These are phyloP conservation scores for Fusarium sp. DNA, from an alignment of 2,329 filamentous ascomycete species.

Conservation along the genomic window DNA sequence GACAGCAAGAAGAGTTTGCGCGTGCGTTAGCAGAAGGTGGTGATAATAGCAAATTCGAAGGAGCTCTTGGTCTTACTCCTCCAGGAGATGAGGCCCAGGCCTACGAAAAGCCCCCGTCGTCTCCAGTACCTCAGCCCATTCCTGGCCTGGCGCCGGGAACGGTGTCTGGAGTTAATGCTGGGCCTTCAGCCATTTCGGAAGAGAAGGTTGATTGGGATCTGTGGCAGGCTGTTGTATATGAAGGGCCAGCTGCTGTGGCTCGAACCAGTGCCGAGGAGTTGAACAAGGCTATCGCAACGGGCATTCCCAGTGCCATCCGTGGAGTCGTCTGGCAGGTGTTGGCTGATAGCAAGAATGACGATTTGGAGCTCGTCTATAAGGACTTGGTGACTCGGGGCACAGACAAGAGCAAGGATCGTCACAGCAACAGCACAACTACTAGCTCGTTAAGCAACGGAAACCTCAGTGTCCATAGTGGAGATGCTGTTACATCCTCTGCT, in stretches of 20 bases:
- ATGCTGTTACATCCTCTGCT: slow-evolving; percentile 77
- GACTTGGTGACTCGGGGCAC: slow-evolving; percentile 83
- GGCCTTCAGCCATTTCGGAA: slow-evolving; percentile 75
- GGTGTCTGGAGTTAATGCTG: slow-evolving; percentile 80
- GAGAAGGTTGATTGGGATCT: slow-evolving; percentile 96
- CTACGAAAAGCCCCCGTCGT: slow-evolving; percentile 49
- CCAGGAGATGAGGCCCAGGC: slow-evolving; percentile 41
- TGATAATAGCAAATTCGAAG: slow-evolving; percentile 61
- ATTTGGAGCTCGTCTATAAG: slow-evolving; percentile 85
- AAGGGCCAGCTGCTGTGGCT: slow-evolving; percentile 88
- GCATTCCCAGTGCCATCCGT: slow-evolving; percentile 92
- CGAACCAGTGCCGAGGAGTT: slow-evolving; percentile 89
- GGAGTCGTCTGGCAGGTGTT: slow-evolving; percentile 99
- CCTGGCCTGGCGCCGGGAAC: slow-evolving; percentile 82
- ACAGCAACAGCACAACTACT: slow-evolving; percentile 62
- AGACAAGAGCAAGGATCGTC: slow-evolving; percentile 76
- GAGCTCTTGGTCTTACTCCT: slow-evolving; percentile 35
- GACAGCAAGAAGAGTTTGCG: slow-evolving; percentile 76
- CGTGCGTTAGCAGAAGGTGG: slow-evolving; percentile 59
- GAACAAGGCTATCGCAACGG: slow-evolving; percentile 88
- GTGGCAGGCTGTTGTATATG: slow-evolving; percentile 95
- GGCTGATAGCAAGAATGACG: slow-evolving; percentile 92
- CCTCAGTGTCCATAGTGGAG: slow-evolving; percentile 66
- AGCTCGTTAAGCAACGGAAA: slow-evolving; percentile 64
- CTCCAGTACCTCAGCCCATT: slow-evolving; percentile 71